phyloP scores from a whole-genome alignment of 176 grass and related monocot species.

The Alloteropsis semialata region DNA sequence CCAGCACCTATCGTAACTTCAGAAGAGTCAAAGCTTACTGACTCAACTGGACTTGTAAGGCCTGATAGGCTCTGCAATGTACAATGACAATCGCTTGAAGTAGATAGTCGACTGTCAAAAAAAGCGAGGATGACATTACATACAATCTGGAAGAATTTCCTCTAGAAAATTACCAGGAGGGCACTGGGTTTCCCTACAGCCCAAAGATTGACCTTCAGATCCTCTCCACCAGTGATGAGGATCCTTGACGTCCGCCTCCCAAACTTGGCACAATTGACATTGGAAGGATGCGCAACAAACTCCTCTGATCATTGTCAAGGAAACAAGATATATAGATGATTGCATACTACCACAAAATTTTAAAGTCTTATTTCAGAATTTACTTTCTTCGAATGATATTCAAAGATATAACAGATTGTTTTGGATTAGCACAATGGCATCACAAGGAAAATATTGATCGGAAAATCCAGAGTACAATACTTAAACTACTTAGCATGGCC shows the following conservation, averaged over 20 bases:
- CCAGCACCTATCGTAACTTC: constrained; percentile 82
- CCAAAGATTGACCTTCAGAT: constrained; percentile 94
- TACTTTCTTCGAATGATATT: background rate
- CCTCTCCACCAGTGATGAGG: constrained; percentile 81
- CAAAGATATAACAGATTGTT: background rate
- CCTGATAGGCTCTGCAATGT: constrained; percentile 70
- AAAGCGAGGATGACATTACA: background rate
- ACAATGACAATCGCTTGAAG: constrained; percentile 20
- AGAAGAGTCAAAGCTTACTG: constrained; percentile 80
- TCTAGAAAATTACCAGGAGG: constrained; percentile 58
- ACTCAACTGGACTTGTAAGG: constrained; percentile 84
- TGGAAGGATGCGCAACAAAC: constrained; percentile 76
- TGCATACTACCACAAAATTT: constrained; percentile 9
- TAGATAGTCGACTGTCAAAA: background rate
- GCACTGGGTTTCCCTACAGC: constrained; percentile 74
- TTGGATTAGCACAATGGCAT: background rate
- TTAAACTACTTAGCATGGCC: background rate
- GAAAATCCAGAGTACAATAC: background rate
- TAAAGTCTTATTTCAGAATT: background rate
- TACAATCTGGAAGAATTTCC: background rate
- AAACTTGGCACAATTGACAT: constrained; percentile 88
- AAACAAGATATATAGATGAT: constrained; percentile 27
- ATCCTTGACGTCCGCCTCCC: constrained; percentile 71
- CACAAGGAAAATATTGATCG: background rate
- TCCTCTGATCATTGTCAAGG: constrained; percentile 78